Percentiles rank a stretch among this genome's conserved stretches.
These are phyloP conservation scores for Ustilago bromivora DNA, from an alignment of 1,284 basidiomycete genomes.

Conservation along the genomic window DNA sequence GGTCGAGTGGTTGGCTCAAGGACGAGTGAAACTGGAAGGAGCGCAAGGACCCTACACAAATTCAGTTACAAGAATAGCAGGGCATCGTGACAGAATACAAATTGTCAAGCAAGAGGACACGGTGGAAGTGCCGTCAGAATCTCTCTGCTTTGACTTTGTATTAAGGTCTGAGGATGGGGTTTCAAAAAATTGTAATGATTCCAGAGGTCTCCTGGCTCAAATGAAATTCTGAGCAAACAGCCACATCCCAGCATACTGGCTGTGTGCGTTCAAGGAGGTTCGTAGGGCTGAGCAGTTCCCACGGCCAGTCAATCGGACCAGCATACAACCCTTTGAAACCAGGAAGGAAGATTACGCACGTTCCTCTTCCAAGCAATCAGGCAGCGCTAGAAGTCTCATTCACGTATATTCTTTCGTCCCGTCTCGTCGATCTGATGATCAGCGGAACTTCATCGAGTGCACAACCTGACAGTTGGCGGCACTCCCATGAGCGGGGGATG, in stretches of 20 bases:
- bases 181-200: neutral
- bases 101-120: neutral
- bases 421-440: neutral
- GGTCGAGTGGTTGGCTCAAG: neutral
- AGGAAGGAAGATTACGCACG: slow-evolving; percentile 11
- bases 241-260: neutral
- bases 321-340: neutral
- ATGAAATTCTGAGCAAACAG: slow-evolving; percentile 4
- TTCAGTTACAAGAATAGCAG: neutral
- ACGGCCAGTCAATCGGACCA: neutral
- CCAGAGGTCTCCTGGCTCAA: neutral
- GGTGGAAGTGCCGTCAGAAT: neutral
- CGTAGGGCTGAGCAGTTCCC: neutral
- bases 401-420: neutral
- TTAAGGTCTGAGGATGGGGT: neutral
- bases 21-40: slow-evolving; percentile 30
- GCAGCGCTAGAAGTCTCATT: neutral
- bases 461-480: neutral
- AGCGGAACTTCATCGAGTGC: neutral
- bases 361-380: slow-evolving; percentile 6
- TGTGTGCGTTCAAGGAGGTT: neutral
- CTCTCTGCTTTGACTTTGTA: neutral
- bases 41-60: slow-evolving; percentile 12
- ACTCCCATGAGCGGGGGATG: neutral
- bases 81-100: neutral